Evolutionary conservation across 2,329 filamentous ascomycete species (phyloP).

Genomic region (Fusarium sp.): DNA sequence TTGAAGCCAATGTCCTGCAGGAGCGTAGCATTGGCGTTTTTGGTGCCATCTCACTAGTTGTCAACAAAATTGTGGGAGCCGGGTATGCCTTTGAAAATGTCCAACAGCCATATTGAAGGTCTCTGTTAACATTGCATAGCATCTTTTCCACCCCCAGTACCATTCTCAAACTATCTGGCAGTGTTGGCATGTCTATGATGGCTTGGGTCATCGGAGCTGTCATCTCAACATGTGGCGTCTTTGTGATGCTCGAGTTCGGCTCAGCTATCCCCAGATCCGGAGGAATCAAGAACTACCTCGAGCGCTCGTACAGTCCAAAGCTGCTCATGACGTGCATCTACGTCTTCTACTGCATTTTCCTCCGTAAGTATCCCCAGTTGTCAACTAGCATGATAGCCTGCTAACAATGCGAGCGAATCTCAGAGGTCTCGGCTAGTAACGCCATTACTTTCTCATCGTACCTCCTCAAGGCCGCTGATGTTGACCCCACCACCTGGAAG

Average conservation of each 20-base stretch:
- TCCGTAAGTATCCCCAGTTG: constrained; percentile 10
- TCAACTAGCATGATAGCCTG: too few species aligned
- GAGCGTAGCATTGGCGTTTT: constrained; percentile 43
- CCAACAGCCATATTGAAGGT: too few species aligned
- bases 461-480: constrained; percentile 13
- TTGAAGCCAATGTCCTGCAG: constrained; percentile 24
- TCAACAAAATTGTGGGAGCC: constrained; percentile 46
- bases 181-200: constrained; percentile 45
- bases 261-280: constrained; percentile 42
- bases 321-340: constrained; percentile 45
- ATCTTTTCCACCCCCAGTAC: constrained; percentile 45
- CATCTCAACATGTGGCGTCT: constrained; percentile 41
- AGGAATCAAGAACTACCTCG: constrained; percentile 47
- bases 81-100: constrained; percentile 37
- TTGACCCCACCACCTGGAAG: constrained; percentile 21
- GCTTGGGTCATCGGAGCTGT: constrained; percentile 43
- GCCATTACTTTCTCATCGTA: constrained; percentile 29
- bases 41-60: constrained; percentile 40
- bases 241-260: constrained; percentile 46
- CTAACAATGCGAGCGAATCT: background rate
- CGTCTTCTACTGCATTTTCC: constrained; percentile 43
- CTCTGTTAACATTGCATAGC: constrained; percentile 13
- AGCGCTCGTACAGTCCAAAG: constrained; percentile 38
- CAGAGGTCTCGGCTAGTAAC: constrained; percentile 26
- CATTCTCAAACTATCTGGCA: constrained; percentile 42